A percentile compares a stretch with the other conserved stretches of the same genome.
phyloP scores from a whole-genome alignment of 768 basidiomycete species.

The Tulasnella sp. region DNA sequence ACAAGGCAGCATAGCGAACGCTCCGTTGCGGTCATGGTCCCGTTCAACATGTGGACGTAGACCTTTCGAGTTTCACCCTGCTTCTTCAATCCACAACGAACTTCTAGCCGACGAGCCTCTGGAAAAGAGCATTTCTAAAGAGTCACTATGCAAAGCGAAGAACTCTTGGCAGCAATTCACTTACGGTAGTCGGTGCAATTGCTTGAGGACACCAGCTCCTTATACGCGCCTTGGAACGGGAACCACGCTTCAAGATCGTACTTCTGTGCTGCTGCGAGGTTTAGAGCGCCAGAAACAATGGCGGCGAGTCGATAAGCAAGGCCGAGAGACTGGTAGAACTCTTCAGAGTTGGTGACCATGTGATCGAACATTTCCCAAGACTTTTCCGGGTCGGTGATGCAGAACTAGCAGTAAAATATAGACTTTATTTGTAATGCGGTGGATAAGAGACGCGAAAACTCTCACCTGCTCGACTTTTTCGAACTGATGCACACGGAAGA shows the following conservation, averaged over 20 bases:
- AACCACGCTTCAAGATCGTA: slow-evolving; percentile 99
- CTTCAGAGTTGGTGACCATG: slow-evolving; percentile 86
- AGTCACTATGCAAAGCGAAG: background rate
- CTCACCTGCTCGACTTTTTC: slow-evolving; percentile 82
- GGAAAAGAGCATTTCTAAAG: slow-evolving; percentile 5
- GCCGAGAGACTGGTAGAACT: slow-evolving; percentile 90
- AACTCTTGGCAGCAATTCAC: slow-evolving; percentile 25
- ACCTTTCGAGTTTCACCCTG: slow-evolving; percentile 85
- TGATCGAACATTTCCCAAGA: slow-evolving; percentile 89
- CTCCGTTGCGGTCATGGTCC: slow-evolving; percentile 93
- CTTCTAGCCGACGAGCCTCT: slow-evolving; percentile 91
- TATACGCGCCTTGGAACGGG: slow-evolving; percentile 92
- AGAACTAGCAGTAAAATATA: slow-evolving; percentile 47
- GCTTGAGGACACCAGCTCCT: slow-evolving; percentile 94
- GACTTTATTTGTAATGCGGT: background rate
- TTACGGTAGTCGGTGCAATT: slow-evolving; percentile 99
- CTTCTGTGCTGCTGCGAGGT: slow-evolving; percentile 95
- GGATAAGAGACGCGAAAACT: background rate
- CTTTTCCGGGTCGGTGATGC: slow-evolving; percentile 86
- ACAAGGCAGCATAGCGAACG: slow-evolving; percentile 93
- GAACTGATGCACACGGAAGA: slow-evolving; percentile 99
- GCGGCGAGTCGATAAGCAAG: slow-evolving; percentile 86
- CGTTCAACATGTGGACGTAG: slow-evolving; percentile 99
- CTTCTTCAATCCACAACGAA: slow-evolving; percentile 82
- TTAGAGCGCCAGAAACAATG: slow-evolving; percentile 93